phyloP scores from a whole-genome alignment of 179 eudicot species.

The Patellifolia procumbens region DNA sequence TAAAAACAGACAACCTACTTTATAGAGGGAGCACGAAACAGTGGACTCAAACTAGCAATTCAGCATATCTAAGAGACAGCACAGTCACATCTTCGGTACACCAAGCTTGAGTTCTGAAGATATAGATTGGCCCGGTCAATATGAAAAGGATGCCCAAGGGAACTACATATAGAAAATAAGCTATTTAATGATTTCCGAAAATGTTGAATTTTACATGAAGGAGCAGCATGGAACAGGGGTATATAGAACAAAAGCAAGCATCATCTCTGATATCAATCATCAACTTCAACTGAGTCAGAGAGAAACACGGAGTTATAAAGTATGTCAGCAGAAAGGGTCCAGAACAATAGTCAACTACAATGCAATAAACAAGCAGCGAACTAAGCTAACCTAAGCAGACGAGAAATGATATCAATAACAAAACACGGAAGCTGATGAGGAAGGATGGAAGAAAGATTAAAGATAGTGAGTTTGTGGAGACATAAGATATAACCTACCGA shows the following conservation, averaged over 20 bases:
- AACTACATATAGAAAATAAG: not conserved
- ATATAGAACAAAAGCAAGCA: not conserved
- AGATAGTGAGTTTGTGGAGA: not conserved
- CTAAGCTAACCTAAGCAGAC: not conserved
- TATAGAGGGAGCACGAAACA: not conserved
- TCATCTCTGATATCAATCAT: not conserved
- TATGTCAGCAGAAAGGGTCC: not conserved
- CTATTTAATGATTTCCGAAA: not conserved
- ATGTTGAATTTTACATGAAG: not conserved
- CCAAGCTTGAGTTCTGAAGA: not conserved
- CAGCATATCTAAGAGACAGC: not conserved
- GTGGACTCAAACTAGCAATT: not conserved
- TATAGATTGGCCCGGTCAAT: not conserved
- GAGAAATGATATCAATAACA: not conserved
- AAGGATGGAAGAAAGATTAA: not conserved
- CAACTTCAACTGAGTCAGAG: no score
- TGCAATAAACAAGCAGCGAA: not conserved
- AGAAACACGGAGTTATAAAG: not conserved
- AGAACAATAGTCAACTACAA: conserved; percentile 1
- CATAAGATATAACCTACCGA: no score
- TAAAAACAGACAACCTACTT: not conserved
- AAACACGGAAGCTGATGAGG: not conserved
- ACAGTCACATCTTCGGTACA: not conserved
- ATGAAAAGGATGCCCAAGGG: not conserved
- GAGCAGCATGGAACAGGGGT: not conserved